Base-by-base conservation (phyloP, 768 basidiomycete species). In the Chalciporus piperatus region DNA sequence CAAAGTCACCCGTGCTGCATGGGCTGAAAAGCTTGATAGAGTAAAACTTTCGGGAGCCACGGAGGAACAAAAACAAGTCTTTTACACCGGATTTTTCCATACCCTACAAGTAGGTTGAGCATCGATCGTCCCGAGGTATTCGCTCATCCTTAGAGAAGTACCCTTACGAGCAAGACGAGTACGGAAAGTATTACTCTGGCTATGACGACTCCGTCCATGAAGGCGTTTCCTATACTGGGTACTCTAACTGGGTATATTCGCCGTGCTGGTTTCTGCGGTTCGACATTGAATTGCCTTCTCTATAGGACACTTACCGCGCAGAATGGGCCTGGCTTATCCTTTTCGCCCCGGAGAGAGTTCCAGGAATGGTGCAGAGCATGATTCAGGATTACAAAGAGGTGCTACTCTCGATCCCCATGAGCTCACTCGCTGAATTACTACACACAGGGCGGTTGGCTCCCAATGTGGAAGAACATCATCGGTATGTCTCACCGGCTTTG, bases 381-480 rank as follows among this genome's bases (percentile, higher is more conserved):
- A 68, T 92, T 17, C 82, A 85, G 45, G 89, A 92, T 62, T 93
- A 83, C 57, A 68, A 76, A 53, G 78, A 89, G 74, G 86, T 82
- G 10, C 5, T 30, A 16, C 4, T 12, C 25, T 23, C n/a, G 6
- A n/a, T 13, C 16, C 7, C 2, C 47, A 16, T 32, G 2, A 6
- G 35, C 33, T 44, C 2, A 6, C n/a, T 42, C 41, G 33, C 47
- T 52, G 6, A 55, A 48, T 28, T 14, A 9, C 41, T 3, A 14
- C 22, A 41, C 32, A 41, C 32, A 76, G 82, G 80, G 87, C 14
- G 90, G 90, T 3, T 89, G 89, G 87, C 70, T 92, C 33, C 90
- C 90, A 0, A 91, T 92, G 89, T 92, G 90, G 90, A 92, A 91
- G 70, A 92, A 92, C 54, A 78, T 92, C 13, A 80, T 87, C 22